These are phyloP conservation scores for Rostrohypoxylon terebratum DNA, from an alignment of 495 filamentous ascomycete species.

Conservation along the genomic window DNA sequence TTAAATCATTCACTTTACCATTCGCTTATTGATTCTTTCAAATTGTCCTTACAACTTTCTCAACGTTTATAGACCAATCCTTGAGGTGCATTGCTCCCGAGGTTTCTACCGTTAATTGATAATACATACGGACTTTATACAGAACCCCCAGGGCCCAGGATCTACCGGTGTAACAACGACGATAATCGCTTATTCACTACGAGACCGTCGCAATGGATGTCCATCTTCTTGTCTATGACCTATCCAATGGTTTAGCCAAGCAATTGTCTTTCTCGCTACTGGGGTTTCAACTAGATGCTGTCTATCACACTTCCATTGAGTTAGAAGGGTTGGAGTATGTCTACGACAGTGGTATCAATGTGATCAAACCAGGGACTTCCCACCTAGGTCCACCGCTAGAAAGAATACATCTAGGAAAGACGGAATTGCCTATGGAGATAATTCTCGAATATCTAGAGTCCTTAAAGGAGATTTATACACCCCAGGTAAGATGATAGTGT, in stretches of 20 bases:
- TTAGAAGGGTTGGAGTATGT: slow-evolving; percentile 71
- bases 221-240: slow-evolving; percentile 92
- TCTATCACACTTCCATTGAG: slow-evolving; percentile 92
- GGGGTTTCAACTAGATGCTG: slow-evolving; percentile 84
- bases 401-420: slow-evolving; percentile 76
- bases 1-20: not conserved
- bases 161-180: not conserved
- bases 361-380: slow-evolving; percentile 79
- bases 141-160: not conserved
- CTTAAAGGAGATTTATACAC: slow-evolving; percentile 82
- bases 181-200: not conserved
- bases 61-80: not conserved
- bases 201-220: slow-evolving; percentile 74
- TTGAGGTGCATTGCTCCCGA: not conserved
- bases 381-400: slow-evolving; percentile 90
- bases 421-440: slow-evolving; percentile 82
- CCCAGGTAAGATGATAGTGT: slow-evolving; percentile 70
- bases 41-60: not conserved
- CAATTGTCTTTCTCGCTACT: slow-evolving; percentile 64
- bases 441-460: slow-evolving; percentile 91
- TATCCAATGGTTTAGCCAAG: slow-evolving; percentile 75
- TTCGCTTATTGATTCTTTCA: not conserved
- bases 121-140: slow-evolving; percentile 5
- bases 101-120: not conserved
- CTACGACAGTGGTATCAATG: slow-evolving; percentile 78